Evolutionary conservation across 495 filamentous ascomycete genomes (phyloP), one percentile per base, ranked within the genome.

Genomic region (Achaetomiella virescens): DNA sequence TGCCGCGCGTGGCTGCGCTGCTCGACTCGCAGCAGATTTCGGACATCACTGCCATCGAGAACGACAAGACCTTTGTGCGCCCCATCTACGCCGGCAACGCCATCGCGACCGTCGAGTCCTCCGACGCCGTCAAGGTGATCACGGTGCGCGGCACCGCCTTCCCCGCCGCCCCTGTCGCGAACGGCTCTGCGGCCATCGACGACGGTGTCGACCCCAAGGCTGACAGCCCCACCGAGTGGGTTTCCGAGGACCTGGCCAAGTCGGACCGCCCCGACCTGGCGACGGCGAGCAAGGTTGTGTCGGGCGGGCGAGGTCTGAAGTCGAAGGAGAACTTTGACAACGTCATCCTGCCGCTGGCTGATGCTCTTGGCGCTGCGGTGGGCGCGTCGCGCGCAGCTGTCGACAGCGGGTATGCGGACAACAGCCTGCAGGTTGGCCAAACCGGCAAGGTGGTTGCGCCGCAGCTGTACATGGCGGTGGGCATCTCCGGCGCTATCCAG

Each of bases 51-150:
- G 78, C 72, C 2, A 88, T 97, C 59, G 80, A 96, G 72, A 82
- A 84, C 72, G 90, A 96, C 66, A 90, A 95, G 70, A 97, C 90
- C 20, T 98, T 97, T 67, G 88, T 97, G 40, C 89, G 93, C 31
- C 91, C 95, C 41, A 96, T 98, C 66, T 98, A 98, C 66, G 93
- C 93, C 49, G 93, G 93, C 40, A 98, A 98, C 68, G 95, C 90
- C 47, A 93, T 98, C 63, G 83, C 95, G 14, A 98, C 95, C n/a
- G 90, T 97, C 29, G 88, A 97, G 69, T 95, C 90, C 7, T 81
- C 81, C 53, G 95, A 98, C 66, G 63, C 76, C 3, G 84, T 89
- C 71, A 98, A 97, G 73, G 70, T 96, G 38, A 81, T 97, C 61
- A 98, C 93, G 31, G 86, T 97, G 52, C 84, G 93, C 61, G 90